Conservation (phyloP, 2,329 filamentous ascomycete species). For the Aspergillus pseudoviridinutans region DNA sequence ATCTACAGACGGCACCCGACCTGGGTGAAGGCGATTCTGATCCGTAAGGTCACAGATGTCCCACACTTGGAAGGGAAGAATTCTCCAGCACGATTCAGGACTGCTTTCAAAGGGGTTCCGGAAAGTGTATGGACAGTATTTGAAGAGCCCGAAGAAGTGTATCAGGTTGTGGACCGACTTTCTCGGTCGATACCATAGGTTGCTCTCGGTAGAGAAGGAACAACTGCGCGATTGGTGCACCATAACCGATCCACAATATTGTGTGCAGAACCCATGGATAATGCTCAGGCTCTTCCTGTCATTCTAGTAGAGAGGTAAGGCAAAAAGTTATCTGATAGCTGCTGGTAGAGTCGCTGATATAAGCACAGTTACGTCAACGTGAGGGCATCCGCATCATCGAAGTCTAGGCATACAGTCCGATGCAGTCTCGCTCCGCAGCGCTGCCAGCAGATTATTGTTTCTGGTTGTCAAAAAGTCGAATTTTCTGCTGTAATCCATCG, state of each 20-base stretch:
- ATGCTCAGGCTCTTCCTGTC: neutral
- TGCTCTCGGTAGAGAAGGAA: neutral
- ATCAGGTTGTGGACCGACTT: conserved; percentile 25
- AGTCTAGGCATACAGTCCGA: neutral
- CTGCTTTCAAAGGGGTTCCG: conserved; percentile 74
- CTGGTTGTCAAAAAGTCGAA: neutral
- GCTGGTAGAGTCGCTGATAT: conserved; percentile 14
- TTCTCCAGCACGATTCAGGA: conserved; percentile 70
- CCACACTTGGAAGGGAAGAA: conserved; percentile 72
- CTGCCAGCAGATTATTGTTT: neutral
- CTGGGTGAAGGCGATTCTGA: conserved; percentile 81
- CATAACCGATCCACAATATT: neutral
- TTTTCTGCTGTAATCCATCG: neutral
- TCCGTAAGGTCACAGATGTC: conserved; percentile 76
- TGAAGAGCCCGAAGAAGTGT: conserved; percentile 65
- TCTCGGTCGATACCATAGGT: conserved; percentile 15
- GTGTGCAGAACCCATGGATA: neutral
- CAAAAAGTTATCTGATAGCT: neutral
- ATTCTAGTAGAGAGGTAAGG: neutral
- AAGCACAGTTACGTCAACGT: conserved; percentile 21
- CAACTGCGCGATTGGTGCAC: neutral
- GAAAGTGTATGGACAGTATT: conserved; percentile 75
- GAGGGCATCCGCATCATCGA: conserved; percentile 2
- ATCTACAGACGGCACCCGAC: conserved; percentile 64
- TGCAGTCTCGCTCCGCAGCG: neutral